phyloP scores from a whole-genome alignment of 352 stramenopile species.

The Phytophthora macrochlamydospora region DNA sequence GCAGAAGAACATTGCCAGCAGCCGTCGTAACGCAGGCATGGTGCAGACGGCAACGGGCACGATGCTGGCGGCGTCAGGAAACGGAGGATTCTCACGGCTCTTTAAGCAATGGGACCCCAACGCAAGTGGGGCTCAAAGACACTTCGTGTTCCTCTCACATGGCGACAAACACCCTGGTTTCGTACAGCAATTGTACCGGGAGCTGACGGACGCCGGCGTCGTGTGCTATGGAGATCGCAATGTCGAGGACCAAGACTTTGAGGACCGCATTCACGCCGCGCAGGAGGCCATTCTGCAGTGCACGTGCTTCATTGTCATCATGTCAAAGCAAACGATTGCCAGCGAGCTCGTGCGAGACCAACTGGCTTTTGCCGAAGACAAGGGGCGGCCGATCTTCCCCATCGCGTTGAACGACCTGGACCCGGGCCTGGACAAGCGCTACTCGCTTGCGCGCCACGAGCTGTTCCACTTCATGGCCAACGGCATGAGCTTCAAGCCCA shows the following conservation, averaged over 20 bases:
- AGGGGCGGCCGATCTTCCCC: constrained; percentile 64
- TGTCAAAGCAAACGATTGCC: constrained; percentile 55
- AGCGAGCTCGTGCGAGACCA: constrained; percentile 68
- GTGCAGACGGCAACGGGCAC: constrained; percentile 34
- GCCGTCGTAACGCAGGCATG: constrained; percentile 26
- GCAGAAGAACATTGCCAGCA: constrained; percentile 48
- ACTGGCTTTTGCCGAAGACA: constrained; percentile 72
- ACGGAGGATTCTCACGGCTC: constrained; percentile 10
- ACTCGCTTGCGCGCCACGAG: constrained; percentile 62
- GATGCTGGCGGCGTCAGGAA: constrained; percentile 13
- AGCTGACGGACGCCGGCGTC: constrained; percentile 44
- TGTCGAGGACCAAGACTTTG: constrained; percentile 43
- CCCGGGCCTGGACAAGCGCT: constrained; percentile 63
- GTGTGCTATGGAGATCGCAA: constrained; percentile 53
- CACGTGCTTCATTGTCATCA: constrained; percentile 58
- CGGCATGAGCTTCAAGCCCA: constrained; percentile 47
- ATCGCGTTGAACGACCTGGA: constrained; percentile 58
- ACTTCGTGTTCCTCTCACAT: constrained; percentile 68
- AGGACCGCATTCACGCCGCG: constrained; percentile 59
- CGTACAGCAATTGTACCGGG: constrained; percentile 48
- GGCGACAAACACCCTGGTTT: constrained; percentile 59
- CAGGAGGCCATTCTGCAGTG: constrained; percentile 73
- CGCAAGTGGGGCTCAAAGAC: constrained; percentile 10
- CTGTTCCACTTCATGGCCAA: constrained; percentile 61
- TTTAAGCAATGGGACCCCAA: constrained; percentile 11